These are phyloP conservation scores for Cnidoscolus chayamansa DNA, from an alignment of 441 rosid genomes.

Conservation along the genomic window DNA sequence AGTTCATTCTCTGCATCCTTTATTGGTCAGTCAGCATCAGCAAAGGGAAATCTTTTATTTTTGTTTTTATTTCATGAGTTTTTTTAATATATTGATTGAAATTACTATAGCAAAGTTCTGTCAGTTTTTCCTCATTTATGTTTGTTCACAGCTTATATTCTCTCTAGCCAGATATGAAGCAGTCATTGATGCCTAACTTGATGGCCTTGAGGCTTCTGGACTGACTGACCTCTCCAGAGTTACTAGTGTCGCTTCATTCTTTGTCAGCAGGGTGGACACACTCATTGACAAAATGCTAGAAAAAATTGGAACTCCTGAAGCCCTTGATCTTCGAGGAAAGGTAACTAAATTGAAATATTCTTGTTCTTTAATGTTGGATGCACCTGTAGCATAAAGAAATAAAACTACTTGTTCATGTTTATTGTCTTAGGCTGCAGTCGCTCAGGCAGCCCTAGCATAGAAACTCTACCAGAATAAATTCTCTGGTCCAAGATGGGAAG, in stretches of 20 bases:
- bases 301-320: conserved; percentile 88
- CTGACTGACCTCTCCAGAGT: conserved; percentile 85
- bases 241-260: conserved; percentile 97
- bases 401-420: conserved; percentile 14
- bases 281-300: conserved; percentile 93
- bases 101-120: neutral
- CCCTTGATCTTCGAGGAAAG: conserved; percentile 96
- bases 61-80: neutral
- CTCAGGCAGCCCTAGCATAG: conserved; percentile 94
- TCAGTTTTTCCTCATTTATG: conserved; percentile 15
- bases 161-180: conserved; percentile 90
- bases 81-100: neutral
- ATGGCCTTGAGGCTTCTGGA: conserved; percentile 98
- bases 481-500: conserved; percentile 98
- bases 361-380: neutral
- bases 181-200: conserved; percentile 96
- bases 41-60: neutral
- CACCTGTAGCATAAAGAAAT: neutral
- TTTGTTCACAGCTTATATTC: conserved; percentile 73
- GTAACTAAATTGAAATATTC: conserved; percentile 29
- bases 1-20: conserved; percentile 29
- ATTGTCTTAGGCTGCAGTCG: conserved; percentile 79
- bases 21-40: neutral
- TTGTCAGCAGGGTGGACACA: conserved; percentile 95
- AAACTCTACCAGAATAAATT: conserved; percentile 93